Conservation (phyloP, 768 basidiomycete species). For the Podaxis sp. region DNA sequence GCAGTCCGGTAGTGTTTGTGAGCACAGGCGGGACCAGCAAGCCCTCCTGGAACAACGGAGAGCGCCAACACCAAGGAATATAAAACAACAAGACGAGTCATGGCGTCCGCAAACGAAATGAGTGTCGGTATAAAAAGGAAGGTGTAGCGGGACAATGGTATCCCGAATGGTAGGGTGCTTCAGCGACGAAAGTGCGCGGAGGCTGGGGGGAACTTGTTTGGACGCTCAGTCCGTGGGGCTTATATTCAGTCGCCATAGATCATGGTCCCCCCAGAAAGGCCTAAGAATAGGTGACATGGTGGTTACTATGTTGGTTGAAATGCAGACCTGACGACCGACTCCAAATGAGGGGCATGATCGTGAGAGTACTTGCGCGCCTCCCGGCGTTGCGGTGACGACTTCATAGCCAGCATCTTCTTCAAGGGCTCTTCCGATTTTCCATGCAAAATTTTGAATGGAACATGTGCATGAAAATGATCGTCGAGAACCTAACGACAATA, state of each 20-base stretch:
- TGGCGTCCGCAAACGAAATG: slow-evolving; percentile 28
- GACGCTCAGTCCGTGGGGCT: not conserved
- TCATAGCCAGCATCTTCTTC: not conserved
- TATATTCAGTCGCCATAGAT: not conserved
- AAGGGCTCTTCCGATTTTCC: not conserved
- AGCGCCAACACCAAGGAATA: slow-evolving; percentile 36
- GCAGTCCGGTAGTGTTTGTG: slow-evolving; percentile 33
- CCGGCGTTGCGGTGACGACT: not conserved
- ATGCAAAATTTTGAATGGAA: not conserved
- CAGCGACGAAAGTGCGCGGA: not conserved
- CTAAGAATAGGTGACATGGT: not conserved
- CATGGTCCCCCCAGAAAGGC: not conserved
- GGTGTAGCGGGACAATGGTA: slow-evolving; percentile 8
- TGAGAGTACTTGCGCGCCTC: not conserved
- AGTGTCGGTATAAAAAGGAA: slow-evolving; percentile 19
- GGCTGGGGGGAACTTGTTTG: not conserved
- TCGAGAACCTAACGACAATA: not conserved
- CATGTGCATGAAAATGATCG: not conserved
- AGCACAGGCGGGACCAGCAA: slow-evolving; percentile 49
- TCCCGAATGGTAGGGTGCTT: slow-evolving; percentile 6
- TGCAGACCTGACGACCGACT: not conserved
- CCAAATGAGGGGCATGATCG: not conserved
- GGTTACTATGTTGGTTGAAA: slow-evolving; percentile 4
- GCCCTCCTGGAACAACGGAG: slow-evolving; percentile 38
- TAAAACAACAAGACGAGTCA: slow-evolving; percentile 37